Base-by-base conservation (phyloP, 208 protist species). In the Strigomonas culicis region DNA sequence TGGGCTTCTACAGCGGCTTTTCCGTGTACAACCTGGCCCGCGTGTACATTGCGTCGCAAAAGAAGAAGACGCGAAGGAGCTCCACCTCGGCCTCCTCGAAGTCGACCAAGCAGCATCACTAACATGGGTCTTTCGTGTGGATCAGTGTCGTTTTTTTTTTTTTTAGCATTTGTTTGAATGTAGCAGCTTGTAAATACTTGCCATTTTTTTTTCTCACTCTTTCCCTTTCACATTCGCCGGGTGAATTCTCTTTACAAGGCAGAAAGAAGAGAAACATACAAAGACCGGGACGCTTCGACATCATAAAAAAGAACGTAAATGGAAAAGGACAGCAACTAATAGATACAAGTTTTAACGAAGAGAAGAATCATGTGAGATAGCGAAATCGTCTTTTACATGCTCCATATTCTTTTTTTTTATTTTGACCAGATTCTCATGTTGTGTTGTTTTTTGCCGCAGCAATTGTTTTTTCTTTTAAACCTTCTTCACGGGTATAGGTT, bases 1-100 rank as follows among this genome's bases (percentile, higher is more conserved):
- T 66, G 0, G 88, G 82, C 17, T 49, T 74, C 24, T 6, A 71
- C 17, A 28, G 60, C n/a, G 80, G 78, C 0, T 11, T 81, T 36
- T 21, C 57, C 56, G 25, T n/a, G 2, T 28, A 49, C 17, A 32
- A 60, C 56, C 28, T 60, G 13, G 17, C 75, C 8, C 34, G n/a
- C 1, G 8, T 30, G 4, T 7, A 36, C 7, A 63, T 51, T 4
- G 22, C 59, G 27, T 28, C 4, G 4, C 25, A 36, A 44, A 36
- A 60, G 31, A 60, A 60, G 24, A 41, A 27, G 21, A 24, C 25
- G 17, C 36, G 36, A 6, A 6, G 36, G 8, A 13, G 6, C 36
- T 41, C 13, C 36, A 17, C 36, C 13, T 13, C 36, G 8, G 8
- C 36, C 36, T 13, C 36, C 36, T 13, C 36, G 8, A 6, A 6